These are phyloP conservation scores for Candida dendrica DNA, from an alignment of 805 yeast genomes.

Conservation along the genomic window DNA sequence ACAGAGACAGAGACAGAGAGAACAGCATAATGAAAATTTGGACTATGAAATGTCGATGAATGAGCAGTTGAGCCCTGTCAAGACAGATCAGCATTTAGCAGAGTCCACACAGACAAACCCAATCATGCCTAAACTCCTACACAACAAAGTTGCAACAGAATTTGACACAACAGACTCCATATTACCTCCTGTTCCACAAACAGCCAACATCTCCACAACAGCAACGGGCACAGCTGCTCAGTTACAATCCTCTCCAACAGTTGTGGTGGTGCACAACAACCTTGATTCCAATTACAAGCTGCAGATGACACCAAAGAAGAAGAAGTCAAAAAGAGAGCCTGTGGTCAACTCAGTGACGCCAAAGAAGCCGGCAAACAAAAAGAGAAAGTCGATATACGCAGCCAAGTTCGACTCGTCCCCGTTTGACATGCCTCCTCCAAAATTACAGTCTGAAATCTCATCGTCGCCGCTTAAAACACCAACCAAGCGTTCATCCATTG, in stretches of 20 bases:
- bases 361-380: constrained; percentile 10
- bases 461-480: constrained; percentile 14
- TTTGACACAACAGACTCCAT: constrained; percentile 23
- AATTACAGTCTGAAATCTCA: constrained; percentile 18
- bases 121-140: constrained; percentile 17
- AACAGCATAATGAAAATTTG: no score
- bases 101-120: constrained; percentile 10
- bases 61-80: constrained; percentile 21
- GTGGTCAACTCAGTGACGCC: constrained; percentile 18
- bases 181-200: constrained; percentile 17
- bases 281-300: constrained; percentile 17
- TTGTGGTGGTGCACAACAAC: constrained; percentile 15
- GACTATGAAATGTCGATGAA: constrained; percentile 2
- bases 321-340: constrained; percentile 5
- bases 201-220: constrained; percentile 14
- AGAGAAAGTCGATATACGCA: constrained; percentile 19
- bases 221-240: constrained; percentile 19
- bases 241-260: constrained; percentile 4
- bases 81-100: constrained; percentile 5
- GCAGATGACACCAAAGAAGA: constrained; percentile 18
- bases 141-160: constrained; percentile 4
- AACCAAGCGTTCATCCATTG: not conserved
- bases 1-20: not conserved
- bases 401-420: constrained; percentile 22
- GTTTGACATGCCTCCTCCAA: constrained; percentile 19